Base-by-base conservation (phyloP, 1,284 basidiomycete genomes). In the Stygiomarasmius scandens region DNA sequence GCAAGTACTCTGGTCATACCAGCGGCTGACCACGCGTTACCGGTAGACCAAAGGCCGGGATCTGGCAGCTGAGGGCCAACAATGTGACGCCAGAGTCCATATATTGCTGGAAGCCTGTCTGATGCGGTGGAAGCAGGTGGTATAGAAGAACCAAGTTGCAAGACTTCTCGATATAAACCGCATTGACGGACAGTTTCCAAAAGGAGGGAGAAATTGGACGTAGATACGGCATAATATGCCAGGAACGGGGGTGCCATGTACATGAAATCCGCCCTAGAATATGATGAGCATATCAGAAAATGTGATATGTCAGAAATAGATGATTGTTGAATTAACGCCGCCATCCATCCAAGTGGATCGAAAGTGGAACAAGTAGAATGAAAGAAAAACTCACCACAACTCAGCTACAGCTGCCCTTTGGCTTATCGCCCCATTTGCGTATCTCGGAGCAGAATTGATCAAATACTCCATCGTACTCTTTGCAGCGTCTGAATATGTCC, bases 231-330 rank as follows among this genome's bases (percentile, higher is more conserved):
- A 55, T 82, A 77, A 60, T 79, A 83, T 0, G 83, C 84, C 2
- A 85, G 67, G 68, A 84, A 85, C 1, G 85, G 85, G 4, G 83
- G 82, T 3, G 79, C 83, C 84, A 87, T 87, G 66, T 80, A 85
- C 0, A 85, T 71, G 60, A 71, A 77, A 66, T 86, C 84, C 19
- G 82, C 76, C 85, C 84, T 85, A 48, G 41, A 32, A 6, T 32
- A 32, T 20, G 24, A 25, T 27, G 38, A 50, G 27, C 41, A 47
- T 11, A 4, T 54, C 27, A 60, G 29, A 46, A 54, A 27, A 24
- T 24, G 49, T 24, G 24, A 47, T 25, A 47, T 20, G 41, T 51
- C 9, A n/a, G n/a, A 47, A 43, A 5, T 25, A 41, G 58, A 50
- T 19, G 46, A 8, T 36, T 34, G 23, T 50, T 0, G n/a, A n/a